phyloP scores from a whole-genome alignment of 2,329 filamentous ascomycete genomes.

The Raffaelea arxii region DNA sequence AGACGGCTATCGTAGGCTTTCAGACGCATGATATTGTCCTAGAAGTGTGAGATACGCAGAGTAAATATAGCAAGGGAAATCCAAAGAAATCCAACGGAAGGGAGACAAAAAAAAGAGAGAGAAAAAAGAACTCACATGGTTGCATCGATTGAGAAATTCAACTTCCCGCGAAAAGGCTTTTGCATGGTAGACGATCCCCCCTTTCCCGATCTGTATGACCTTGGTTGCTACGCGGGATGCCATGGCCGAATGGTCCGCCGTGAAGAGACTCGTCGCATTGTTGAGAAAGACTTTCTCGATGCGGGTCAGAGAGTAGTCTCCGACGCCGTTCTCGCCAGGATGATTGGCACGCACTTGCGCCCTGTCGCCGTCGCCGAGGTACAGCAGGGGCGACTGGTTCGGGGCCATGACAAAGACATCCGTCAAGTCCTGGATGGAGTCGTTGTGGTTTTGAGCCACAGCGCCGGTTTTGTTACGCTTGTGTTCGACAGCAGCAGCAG shows the following conservation, averaged over 20 bases:
- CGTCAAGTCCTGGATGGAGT: too few relatives aligned
- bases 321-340: too few relatives aligned
- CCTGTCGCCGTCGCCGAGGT: too few relatives aligned
- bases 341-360: too few relatives aligned
- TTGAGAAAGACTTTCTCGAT: neutral
- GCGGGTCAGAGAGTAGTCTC: neutral
- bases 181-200: neutral
- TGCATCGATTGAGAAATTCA: neutral
- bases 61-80: neutral
- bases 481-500: neutral
- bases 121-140: neutral
- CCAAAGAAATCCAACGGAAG: neutral
- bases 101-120: neutral
- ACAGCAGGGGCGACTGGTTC: too few relatives aligned
- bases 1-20: neutral
- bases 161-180: neutral
- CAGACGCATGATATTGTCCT: neutral
- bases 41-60: neutral
- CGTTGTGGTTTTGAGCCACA: conserved; percentile 23
- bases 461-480: conserved; percentile 25
- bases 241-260: neutral
- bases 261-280: neutral
- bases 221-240: neutral
- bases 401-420: too few relatives aligned
- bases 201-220: neutral